These are phyloP conservation scores for Brassica hybrid DNA, from an alignment of 441 rosid species.

Conservation along the genomic window DNA sequence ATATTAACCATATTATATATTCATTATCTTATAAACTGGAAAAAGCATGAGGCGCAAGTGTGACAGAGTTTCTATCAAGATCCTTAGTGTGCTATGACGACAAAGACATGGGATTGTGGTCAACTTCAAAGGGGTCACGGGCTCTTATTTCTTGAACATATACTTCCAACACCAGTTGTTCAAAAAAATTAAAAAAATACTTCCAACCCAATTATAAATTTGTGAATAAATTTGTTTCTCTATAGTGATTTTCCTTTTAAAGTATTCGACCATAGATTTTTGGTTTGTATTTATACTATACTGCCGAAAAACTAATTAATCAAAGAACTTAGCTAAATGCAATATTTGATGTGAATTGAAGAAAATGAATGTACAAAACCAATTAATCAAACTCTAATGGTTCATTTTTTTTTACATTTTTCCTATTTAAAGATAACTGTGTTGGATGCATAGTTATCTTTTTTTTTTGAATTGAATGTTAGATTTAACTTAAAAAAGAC, in stretches of 20 bases:
- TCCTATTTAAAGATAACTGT: not conserved
- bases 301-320: not conserved
- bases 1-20: not conserved
- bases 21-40: slow-evolving; percentile 10
- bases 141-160: slow-evolving; percentile 27
- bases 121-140: slow-evolving; percentile 41
- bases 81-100: slow-evolving; percentile 21
- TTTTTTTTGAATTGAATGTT: too few relatives aligned
- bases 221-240: not conserved
- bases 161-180: slow-evolving; percentile 26
- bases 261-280: not conserved
- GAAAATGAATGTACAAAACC: not conserved
- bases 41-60: slow-evolving; percentile 28
- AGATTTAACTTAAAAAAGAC: too few relatives aligned
- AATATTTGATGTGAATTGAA: not conserved
- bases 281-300: not conserved
- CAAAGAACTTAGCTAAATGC: not conserved
- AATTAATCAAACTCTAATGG: not conserved
- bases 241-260: not conserved
- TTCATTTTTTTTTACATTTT: not conserved
- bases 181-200: not conserved
- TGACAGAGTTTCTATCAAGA: slow-evolving; percentile 34
- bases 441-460: not conserved
- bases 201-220: slow-evolving; percentile 27
- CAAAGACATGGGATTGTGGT: slow-evolving; percentile 35